Percentiles rank a stretch among this genome's conserved stretches.
Evolutionary conservation across 2,329 filamentous ascomycete genomes (phyloP).

Genomic region (Phyllosticta citribraziliensis): DNA sequence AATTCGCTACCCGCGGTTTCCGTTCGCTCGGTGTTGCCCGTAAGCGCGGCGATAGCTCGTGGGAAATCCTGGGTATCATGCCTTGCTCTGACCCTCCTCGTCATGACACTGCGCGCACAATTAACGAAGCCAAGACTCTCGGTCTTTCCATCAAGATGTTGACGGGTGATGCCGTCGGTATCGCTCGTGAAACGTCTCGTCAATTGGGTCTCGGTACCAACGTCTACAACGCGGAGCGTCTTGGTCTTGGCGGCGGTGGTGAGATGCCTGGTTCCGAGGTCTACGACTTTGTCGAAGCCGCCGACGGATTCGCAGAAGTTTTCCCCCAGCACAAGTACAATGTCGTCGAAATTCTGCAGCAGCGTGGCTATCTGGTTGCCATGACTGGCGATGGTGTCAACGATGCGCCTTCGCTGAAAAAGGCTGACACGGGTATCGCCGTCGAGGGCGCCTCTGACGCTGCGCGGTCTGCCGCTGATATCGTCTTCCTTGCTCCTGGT

Average conservation of each 20-base stretch:
- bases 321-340: slow-evolving; percentile 95
- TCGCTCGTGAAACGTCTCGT: slow-evolving; percentile 82
- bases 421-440: slow-evolving; percentile 92
- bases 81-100: slow-evolving; percentile 86
- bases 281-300: slow-evolving; percentile 91
- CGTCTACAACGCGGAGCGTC: slow-evolving; percentile 86
- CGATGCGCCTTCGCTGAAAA: slow-evolving; percentile 85
- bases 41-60: slow-evolving; percentile 69
- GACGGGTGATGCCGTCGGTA: slow-evolving; percentile 88
- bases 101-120: slow-evolving; percentile 81
- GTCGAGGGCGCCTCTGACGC: slow-evolving; percentile 88
- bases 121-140: slow-evolving; percentile 79
- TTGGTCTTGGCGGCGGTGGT: slow-evolving; percentile 80
- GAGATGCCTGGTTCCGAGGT: slow-evolving; percentile 91
- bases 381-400: slow-evolving; percentile 97
- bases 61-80: slow-evolving; percentile 94
- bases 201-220: slow-evolving; percentile 88
- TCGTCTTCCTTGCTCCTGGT: slow-evolving; percentile 86
- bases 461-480: slow-evolving; percentile 83
- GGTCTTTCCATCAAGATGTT: slow-evolving; percentile 93
- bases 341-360: slow-evolving; percentile 85
- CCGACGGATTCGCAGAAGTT: slow-evolving; percentile 88
- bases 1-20: slow-evolving; percentile 88
- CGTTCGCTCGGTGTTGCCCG: slow-evolving; percentile 87
- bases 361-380: slow-evolving; percentile 85